phyloP scores from a whole-genome alignment of 2,329 filamentous ascomycete species.

The Trichoderma brevicompactum region DNA sequence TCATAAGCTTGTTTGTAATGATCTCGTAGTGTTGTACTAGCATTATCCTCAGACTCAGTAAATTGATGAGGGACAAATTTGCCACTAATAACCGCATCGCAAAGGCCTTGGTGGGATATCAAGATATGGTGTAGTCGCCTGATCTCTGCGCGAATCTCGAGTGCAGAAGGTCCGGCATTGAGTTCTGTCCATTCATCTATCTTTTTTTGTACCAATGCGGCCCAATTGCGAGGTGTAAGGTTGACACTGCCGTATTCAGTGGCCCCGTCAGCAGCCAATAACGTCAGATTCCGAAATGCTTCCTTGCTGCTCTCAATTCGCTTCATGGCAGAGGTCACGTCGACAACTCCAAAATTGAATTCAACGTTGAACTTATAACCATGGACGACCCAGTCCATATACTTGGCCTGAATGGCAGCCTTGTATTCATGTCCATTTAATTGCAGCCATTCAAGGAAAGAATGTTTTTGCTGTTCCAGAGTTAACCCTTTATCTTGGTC shows the following conservation, averaged over 20 bases:
- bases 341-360: conserved; percentile 6
- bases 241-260: neutral
- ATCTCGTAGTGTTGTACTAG: too few species aligned
- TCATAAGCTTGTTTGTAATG: too few species aligned
- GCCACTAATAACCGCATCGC: too few species aligned
- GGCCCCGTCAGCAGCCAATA: neutral
- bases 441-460: too few species aligned
- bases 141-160: neutral
- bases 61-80: too few species aligned
- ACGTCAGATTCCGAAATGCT: neutral
- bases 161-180: neutral
- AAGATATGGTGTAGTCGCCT: neutral
- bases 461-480: too few species aligned
- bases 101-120: neutral
- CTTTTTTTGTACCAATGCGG: neutral
- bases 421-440: too few species aligned
- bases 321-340: conserved; percentile 2
- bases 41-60: too few species aligned
- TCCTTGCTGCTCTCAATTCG: conserved; percentile 6
- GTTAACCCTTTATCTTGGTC: too few species aligned
- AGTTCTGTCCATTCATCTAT: neutral
- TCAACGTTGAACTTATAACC: neutral
- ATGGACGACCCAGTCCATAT: conserved; percentile 4
- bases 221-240: neutral
- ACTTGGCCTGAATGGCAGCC: neutral